These are phyloP conservation scores for Camillea tinctor DNA, from an alignment of 2,329 filamentous ascomycete genomes.

Conservation along the genomic window DNA sequence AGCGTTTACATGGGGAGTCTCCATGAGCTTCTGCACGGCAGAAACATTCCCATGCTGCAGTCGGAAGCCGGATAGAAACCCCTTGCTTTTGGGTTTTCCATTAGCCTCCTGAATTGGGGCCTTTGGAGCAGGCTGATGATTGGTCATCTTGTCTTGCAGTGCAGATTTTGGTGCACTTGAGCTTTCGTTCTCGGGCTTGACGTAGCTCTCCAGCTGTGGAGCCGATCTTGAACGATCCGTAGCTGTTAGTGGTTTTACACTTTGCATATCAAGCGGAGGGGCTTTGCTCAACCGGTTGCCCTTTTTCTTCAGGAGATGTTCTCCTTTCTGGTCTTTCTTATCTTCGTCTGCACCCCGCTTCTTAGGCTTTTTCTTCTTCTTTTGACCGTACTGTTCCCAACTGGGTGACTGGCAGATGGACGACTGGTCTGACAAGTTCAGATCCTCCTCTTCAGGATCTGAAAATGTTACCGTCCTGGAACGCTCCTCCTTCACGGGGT, in stretches of 20 bases:
- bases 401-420: slow-evolving; percentile 62
- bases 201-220: slow-evolving; percentile 23
- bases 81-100: slow-evolving; percentile 28
- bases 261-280: slow-evolving; percentile 25
- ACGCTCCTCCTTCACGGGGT: slow-evolving; percentile 23
- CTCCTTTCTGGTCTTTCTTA: slow-evolving; percentile 43
- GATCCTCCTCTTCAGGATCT: slow-evolving; percentile 33
- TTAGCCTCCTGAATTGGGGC: slow-evolving; percentile 12
- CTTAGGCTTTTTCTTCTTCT: slow-evolving; percentile 49
- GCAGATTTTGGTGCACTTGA: slow-evolving; percentile 11
- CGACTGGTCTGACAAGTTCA: slow-evolving; percentile 42
- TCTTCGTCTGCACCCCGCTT: slow-evolving; percentile 41
- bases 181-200: slow-evolving; percentile 18
- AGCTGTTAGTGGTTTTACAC: slow-evolving; percentile 25
- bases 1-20: slow-evolving; percentile 13
- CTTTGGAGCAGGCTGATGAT: slow-evolving; percentile 6
- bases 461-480: slow-evolving; percentile 43
- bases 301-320: slow-evolving; percentile 38
- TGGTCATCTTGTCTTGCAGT: slow-evolving; percentile 20
- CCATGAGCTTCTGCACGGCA: slow-evolving; percentile 26
- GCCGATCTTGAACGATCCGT: slow-evolving; percentile 28
- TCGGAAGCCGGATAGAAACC: slow-evolving; percentile 30
- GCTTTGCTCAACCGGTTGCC: slow-evolving; percentile 39
- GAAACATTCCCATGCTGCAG: slow-evolving; percentile 28
- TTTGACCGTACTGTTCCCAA: slow-evolving; percentile 57